Conservation (phyloP, 495 filamentous ascomycete genomes). For the Lindgomyces ingoldianus region DNA sequence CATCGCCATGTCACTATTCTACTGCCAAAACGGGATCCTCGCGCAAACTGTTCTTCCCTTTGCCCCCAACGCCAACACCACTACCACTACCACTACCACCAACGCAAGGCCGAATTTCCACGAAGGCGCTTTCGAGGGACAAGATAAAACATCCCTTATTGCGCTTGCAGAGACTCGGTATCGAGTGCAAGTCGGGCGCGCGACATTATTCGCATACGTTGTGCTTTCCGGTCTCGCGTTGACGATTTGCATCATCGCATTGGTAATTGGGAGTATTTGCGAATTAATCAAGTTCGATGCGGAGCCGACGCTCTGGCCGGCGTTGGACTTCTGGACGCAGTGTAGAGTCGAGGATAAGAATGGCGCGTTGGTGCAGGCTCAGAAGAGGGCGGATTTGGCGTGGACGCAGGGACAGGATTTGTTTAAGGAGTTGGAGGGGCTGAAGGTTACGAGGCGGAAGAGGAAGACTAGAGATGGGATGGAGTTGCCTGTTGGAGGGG, state of each 20-base stretch:
- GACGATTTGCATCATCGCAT: constrained; percentile 9
- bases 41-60: constrained; percentile 22
- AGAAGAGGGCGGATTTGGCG: constrained; percentile 22
- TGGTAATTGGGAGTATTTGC: constrained; percentile 13
- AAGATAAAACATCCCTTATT: not conserved
- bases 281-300: constrained; percentile 25
- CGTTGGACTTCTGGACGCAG: constrained; percentile 28
- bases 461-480: constrained; percentile 6
- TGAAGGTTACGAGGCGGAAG: constrained; percentile 31
- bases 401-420: constrained; percentile 25
- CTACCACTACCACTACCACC: not conserved
- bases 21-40: constrained; percentile 27
- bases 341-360: constrained; percentile 21
- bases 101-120: not conserved
- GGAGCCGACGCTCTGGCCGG: constrained; percentile 27
- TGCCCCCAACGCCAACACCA: not conserved
- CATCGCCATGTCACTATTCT: constrained; percentile 26
- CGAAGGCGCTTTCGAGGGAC: constrained; percentile 8
- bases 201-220: constrained; percentile 18
- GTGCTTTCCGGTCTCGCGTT: constrained; percentile 17
- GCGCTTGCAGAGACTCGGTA: constrained; percentile 23
- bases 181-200: constrained; percentile 8
- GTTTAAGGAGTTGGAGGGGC: constrained; percentile 17
- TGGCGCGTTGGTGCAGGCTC: constrained; percentile 9
- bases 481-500: not conserved